These are phyloP conservation scores for Gossypium stocksii DNA, from an alignment of 345 rosid species.

Conservation along the genomic window DNA sequence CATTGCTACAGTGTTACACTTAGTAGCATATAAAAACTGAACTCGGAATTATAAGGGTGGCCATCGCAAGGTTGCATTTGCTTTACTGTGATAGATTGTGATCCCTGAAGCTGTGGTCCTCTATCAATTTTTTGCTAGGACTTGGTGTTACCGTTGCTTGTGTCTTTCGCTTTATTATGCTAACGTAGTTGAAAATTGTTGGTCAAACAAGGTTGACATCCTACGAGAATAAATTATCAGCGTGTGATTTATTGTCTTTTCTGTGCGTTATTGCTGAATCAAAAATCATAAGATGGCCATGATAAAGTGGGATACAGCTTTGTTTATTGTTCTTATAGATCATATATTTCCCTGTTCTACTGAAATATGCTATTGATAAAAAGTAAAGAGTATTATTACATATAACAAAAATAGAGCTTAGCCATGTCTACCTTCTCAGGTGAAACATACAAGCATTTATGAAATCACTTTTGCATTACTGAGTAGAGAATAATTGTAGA, in stretches of 20 bases:
- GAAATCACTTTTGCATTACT: not conserved
- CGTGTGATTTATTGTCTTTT: not conserved
- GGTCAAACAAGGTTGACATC: not conserved
- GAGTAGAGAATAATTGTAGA: not conserved
- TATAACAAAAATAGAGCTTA: not conserved
- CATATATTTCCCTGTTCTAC: not conserved
- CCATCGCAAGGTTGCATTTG: not conserved
- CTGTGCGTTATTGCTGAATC: not conserved
- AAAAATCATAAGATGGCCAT: not conserved
- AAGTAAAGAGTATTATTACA: not conserved
- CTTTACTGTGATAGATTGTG: not conserved
- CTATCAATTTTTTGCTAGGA: not conserved
- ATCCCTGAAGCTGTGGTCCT: not conserved
- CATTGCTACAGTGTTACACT: not conserved
- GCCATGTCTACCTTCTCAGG: not conserved
- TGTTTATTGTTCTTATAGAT: not conserved
- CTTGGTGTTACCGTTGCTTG: not conserved
- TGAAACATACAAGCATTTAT: not conserved
- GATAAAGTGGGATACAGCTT: not conserved
- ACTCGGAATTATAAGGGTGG: not conserved
- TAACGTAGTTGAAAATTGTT: not conserved
- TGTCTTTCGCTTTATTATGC: not conserved
- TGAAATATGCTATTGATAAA: not conserved
- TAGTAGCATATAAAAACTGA: not conserved
- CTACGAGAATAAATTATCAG: not conserved